Evolutionary conservation across 352 stramenopile genomes (phyloP).

Genomic region (Aphanomyces cochlioides): DNA sequence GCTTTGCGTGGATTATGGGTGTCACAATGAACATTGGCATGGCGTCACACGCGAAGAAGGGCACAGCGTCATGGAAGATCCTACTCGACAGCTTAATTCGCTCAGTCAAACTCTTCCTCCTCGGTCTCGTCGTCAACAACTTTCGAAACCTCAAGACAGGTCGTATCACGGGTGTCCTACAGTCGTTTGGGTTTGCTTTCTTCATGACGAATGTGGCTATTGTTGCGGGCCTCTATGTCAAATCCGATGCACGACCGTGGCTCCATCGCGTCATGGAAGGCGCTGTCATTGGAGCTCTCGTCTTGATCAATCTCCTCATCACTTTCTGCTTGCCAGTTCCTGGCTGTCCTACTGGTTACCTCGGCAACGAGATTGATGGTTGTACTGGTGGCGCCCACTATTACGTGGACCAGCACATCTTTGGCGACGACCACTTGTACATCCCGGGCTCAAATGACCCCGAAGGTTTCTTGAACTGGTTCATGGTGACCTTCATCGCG

Average conservation of each 20-base stretch:
- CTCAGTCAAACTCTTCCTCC: conserved; percentile 47
- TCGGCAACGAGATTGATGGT: conserved; percentile 44
- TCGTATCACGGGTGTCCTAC: conserved; percentile 46
- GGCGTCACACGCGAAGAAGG: conserved; percentile 3
- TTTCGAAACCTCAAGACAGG: conserved; percentile 48
- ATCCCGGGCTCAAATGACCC: conserved; percentile 66
- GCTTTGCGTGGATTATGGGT: conserved; percentile 85
- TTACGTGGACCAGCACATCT: conserved; percentile 60
- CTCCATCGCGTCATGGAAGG: conserved; percentile 3
- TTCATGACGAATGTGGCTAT: conserved; percentile 1
- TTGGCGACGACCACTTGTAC: conserved; percentile 57
- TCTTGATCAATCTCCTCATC: conserved; percentile 46
- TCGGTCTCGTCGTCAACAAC: conserved; percentile 76
- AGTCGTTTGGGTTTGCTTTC: conserved; percentile 27
- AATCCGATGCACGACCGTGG: not conserved
- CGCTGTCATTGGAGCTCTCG: not conserved
- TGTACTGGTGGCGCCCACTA: conserved; percentile 79
- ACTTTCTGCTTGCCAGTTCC: conserved; percentile 54
- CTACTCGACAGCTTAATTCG: conserved; percentile 32
- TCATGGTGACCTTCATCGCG: conserved; percentile 55
- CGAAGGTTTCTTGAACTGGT: conserved; percentile 72
- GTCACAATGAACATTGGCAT: conserved; percentile 28
- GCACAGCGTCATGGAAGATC: not conserved
- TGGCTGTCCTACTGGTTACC: conserved; percentile 66
- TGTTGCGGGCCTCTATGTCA: conserved; percentile 1